These are phyloP conservation scores for Emiliania huxleyi DNA, from an alignment of 78 protist genomes.

Conservation along the genomic window DNA sequence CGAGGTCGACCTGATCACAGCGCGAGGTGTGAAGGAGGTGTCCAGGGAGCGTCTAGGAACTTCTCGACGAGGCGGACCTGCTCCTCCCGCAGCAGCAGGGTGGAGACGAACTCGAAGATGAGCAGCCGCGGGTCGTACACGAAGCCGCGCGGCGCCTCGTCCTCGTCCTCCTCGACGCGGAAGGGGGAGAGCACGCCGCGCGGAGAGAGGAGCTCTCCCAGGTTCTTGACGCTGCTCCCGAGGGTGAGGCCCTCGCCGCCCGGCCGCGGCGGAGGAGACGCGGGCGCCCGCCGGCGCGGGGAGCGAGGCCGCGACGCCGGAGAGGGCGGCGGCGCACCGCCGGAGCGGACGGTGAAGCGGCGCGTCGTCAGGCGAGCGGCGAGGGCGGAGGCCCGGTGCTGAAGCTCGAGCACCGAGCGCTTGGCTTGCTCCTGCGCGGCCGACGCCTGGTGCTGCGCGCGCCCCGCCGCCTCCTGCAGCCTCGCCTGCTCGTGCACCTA, in stretches of 20 bases:
- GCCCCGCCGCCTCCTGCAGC: neutral
- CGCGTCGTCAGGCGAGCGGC: neutral
- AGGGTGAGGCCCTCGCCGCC: neutral
- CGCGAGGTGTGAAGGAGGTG: too few relatives aligned
- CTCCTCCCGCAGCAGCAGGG: constrained; percentile 56
- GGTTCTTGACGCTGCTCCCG: too few relatives aligned
- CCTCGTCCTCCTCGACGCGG: too few relatives aligned
- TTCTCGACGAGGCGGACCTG: constrained; percentile 37
- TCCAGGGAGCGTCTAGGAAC: neutral
- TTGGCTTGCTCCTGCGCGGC: neutral
- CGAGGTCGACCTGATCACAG: too few relatives aligned
- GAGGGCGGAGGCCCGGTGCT: neutral
- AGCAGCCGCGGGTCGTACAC: constrained; percentile 69
- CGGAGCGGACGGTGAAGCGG: neutral
- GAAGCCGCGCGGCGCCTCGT: neutral
- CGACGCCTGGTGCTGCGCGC: neutral
- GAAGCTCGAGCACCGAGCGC: neutral
- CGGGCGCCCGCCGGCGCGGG: neutral
- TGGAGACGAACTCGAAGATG: constrained; percentile 62
- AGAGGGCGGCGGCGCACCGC: too few relatives aligned
- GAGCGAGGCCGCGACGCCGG: too few relatives aligned
- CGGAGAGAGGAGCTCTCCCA: neutral
- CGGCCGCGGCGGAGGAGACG: neutral
- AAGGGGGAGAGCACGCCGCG: too few relatives aligned
- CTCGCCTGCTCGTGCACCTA: neutral